Percentiles rank a stretch among this genome's conserved stretches.
Conservation (phyloP, 2,329 filamentous ascomycete genomes). For the Alternaria longipes region DNA sequence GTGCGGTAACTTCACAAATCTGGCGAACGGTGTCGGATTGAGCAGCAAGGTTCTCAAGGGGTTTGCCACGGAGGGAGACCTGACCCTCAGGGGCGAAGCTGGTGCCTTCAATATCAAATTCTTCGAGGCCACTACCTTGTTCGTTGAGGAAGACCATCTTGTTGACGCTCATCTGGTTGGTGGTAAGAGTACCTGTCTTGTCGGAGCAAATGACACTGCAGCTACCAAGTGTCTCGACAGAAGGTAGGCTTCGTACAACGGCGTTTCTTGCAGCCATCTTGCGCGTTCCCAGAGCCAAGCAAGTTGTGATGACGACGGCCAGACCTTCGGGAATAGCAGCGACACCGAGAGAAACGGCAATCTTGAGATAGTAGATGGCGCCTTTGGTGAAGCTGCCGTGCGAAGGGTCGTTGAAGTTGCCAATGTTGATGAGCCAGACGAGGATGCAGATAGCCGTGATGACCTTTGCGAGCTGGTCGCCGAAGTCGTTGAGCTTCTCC, state of each 20-base stretch:
- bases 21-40: slow-evolving; percentile 81
- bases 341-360: slow-evolving; percentile 96
- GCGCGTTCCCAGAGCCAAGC: slow-evolving; percentile 90
- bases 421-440: slow-evolving; percentile 98
- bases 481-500: slow-evolving; percentile 98
- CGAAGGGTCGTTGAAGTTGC: slow-evolving; percentile 93
- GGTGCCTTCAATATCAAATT: slow-evolving; percentile 89
- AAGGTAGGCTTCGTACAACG: slow-evolving; percentile 93
- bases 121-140: slow-evolving; percentile 77
- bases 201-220: slow-evolving; percentile 99
- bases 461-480: slow-evolving; percentile 94
- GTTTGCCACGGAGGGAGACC: slow-evolving; percentile 74
- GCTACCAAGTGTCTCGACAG: slow-evolving; percentile 96
- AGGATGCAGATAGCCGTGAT: slow-evolving; percentile 96
- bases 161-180: slow-evolving; percentile 99
- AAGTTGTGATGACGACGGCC: slow-evolving; percentile 98
- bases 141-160: slow-evolving; percentile 86
- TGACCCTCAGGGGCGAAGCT: slow-evolving; percentile 87
- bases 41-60: slow-evolving; percentile 72
- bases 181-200: slow-evolving; percentile 97
- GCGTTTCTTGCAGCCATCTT: slow-evolving; percentile 99
- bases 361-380: slow-evolving; percentile 99
- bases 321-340: slow-evolving; percentile 97
- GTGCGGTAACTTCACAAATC: slow-evolving; percentile 73
- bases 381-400: slow-evolving; percentile 96